Evolutionary conservation across 805 yeast species (phyloP).

Genomic region (Sugiyamaella marilandica): DNA sequence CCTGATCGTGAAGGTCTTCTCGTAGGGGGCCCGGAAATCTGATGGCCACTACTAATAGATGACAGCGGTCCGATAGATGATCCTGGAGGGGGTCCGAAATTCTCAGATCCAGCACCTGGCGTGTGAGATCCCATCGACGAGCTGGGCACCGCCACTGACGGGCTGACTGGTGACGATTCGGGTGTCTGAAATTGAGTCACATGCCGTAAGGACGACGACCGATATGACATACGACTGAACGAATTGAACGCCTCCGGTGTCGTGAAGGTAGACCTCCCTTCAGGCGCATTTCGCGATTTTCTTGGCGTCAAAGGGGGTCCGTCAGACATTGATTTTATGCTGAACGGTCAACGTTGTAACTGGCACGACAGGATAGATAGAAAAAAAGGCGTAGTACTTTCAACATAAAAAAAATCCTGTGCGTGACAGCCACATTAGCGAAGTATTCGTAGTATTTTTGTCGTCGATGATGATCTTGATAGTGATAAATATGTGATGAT

Average conservation of each 20-base stretch:
- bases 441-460: too few species aligned
- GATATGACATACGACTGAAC: conserved; percentile 4
- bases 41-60: not conserved
- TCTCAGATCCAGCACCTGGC: not conserved
- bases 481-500: too few species aligned
- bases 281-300: too few species aligned
- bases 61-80: not conserved
- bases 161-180: conserved; percentile 21
- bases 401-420: too few species aligned
- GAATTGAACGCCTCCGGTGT: conserved; percentile 1
- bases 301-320: too few species aligned
- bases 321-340: too few species aligned
- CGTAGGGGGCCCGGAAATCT: not conserved
- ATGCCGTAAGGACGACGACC: conserved; percentile 15
- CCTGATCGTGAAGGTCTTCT: conserved; percentile 2
- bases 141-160: conserved; percentile 12
- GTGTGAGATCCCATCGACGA: not conserved
- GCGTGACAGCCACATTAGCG: too few species aligned
- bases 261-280: not conserved
- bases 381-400: too few species aligned
- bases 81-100: not conserved
- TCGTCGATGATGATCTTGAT: too few species aligned
- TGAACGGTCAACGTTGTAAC: too few species aligned
- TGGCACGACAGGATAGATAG: too few species aligned
- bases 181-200: conserved; percentile 18